Evolutionary conservation across 345 rosid genomes (phyloP), one percentile per base, ranked within the genome.

Genomic region (Eucalyptus grandis): DNA sequence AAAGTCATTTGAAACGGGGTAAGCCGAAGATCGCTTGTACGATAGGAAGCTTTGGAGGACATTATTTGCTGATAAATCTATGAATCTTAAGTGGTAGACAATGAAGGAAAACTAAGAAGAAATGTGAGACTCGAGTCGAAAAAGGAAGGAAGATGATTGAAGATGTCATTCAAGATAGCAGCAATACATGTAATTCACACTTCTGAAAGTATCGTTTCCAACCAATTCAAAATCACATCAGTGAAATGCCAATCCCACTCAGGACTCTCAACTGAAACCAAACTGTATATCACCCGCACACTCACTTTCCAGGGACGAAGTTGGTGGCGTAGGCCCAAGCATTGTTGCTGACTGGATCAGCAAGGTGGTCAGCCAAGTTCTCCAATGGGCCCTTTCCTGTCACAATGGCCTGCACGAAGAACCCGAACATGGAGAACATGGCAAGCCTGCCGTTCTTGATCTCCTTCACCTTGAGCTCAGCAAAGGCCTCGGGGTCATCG

Each of bases 311-410:
- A 9, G 91, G 91, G 72, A 88, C 92, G 6, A 90, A 90, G 86
- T 90, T 90, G 51, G 90, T 90, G 89, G 92, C 90, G 26, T 88
- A 90, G 15, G 90, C 92, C 92, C 92, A 89, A 11, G 92, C 92
- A 24, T 89, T 90, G 90, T 89, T 91, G 91, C 34, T 89, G 82
- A 89, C 91, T 27, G 92, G 92, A 86, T 91, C 91, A 11, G 90
- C 90, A 54, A 89, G 87, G 90, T 91, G 91, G 85, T 88, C 92
- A 4, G 91, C 91, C 83, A 89, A 49, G 90, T 91, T 91, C 88
- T 91, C 92, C 91, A 91, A 87, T 12, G 90, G 89, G 1, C 90
- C 92, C 88, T 90, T 90, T 37, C 92, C 90, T 6, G 89, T 88
- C 40, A 89, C 90, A 14, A 89, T 89, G 37, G 90, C 90, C 67